phyloP scores from a whole-genome alignment of 768 basidiomycete species.

The Mycena leptocephala region DNA sequence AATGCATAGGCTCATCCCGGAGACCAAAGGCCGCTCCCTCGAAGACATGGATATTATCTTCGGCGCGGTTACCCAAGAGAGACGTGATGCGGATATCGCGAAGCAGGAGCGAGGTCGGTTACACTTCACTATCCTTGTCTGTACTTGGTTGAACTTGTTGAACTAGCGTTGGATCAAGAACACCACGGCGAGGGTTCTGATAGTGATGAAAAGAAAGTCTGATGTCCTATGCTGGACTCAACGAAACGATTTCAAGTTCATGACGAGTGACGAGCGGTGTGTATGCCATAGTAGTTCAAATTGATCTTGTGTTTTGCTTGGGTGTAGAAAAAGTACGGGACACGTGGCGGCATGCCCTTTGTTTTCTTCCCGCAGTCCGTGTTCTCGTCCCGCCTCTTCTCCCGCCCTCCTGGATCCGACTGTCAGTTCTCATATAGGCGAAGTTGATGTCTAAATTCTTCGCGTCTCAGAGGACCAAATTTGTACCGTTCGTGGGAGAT shows the following conservation, averaged over 20 bases:
- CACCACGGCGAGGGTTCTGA: constrained; percentile 5
- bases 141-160: not conserved
- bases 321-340: no score
- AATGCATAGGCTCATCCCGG: constrained; percentile 65
- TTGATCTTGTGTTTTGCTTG: not conserved
- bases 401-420: no score
- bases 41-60: constrained; percentile 72
- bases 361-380: no score
- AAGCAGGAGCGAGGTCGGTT: constrained; percentile 58
- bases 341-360: no score
- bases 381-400: no score
- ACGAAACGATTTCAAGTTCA: no score
- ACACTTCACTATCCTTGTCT: not conserved
- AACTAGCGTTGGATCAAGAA: constrained; percentile 1
- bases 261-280: not conserved
- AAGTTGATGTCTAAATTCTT: no score
- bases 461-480: no score
- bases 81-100: constrained; percentile 69
- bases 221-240: not conserved
- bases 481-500: no score
- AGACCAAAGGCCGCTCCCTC: constrained; percentile 72
- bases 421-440: no score
- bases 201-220: not conserved
- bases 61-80: constrained; percentile 70
- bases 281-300: not conserved